A percentile compares a stretch with the other conserved stretches of the same genome.
Conservation (phyloP, 345 rosid genomes). For the Euphorbia peplus region DNA sequence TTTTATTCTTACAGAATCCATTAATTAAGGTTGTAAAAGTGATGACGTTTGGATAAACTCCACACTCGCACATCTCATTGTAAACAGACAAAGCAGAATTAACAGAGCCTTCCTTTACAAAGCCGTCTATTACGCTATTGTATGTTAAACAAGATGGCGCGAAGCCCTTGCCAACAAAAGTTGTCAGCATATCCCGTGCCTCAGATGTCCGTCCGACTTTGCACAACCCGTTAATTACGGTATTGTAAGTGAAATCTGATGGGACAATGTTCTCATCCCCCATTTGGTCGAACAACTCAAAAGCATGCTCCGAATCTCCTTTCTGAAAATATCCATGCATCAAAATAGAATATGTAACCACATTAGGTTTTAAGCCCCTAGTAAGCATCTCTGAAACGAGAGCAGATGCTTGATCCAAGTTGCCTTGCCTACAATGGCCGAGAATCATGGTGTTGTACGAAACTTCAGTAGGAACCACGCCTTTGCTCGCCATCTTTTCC, state of each 20-base stretch:
- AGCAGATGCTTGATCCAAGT: conserved; percentile 44
- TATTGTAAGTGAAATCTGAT: conserved; percentile 52
- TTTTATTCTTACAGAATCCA: conserved; percentile 51
- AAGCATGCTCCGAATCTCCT: conserved; percentile 41
- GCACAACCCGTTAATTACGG: conserved; percentile 57
- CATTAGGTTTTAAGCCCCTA: conserved; percentile 54
- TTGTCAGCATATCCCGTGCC: conserved; percentile 49
- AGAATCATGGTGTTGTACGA: conserved; percentile 66
- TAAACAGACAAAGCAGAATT: conserved; percentile 47
- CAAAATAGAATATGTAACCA: conserved; percentile 53
- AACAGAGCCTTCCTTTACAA: conserved; percentile 49
- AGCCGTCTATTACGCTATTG: conserved; percentile 65
- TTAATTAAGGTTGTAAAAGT: conserved; percentile 66
- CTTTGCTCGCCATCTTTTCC: conserved; percentile 52
- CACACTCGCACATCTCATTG: conserved; percentile 53
- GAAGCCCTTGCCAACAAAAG: conserved; percentile 42
- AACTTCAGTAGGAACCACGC: conserved; percentile 41
- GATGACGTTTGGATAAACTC: conserved; percentile 54
- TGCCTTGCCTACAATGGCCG: conserved; percentile 44
- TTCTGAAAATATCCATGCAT: conserved; percentile 63
- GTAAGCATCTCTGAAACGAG: conserved; percentile 46
- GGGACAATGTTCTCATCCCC: conserved; percentile 40
- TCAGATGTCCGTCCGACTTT: conserved; percentile 53
- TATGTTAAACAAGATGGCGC: conserved; percentile 50
- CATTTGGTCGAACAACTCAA: conserved; percentile 54